Base-by-base conservation (phyloP, 768 basidiomycete species). In the Amanita fuliginea region DNA sequence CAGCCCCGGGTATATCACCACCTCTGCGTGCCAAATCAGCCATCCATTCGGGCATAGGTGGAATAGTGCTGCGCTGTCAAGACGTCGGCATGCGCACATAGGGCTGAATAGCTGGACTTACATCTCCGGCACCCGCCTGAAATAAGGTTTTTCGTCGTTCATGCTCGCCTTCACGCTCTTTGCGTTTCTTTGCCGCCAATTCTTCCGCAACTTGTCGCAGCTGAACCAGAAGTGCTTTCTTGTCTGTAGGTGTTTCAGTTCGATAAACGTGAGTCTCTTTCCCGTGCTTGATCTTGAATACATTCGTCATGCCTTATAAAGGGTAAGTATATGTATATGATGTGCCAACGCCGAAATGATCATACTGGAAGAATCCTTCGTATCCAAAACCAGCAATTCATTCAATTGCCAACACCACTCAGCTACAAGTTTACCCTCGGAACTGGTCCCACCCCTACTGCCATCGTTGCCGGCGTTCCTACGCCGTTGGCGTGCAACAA, bases 201-300 rank as follows among this genome's bases (percentile, higher is more conserved):
- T 97, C 95, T 62, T 98, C 94, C 0, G 93, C 90, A 3, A 94
- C 86, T 57, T 89, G 86, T 28, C 94, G 80, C 68, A 97, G 91
- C 53, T 92, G 83, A 0, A 80, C 64, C 11, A 99, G 73, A 0
- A 98, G 73, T 7, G 74, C 71, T 65, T 88, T 93, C 72, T 99
- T 99, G 59, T 97, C 92, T 21, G 81, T 69, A 0, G 80, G 59
- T 6, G 73, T 74, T 51, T 94, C 89, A 2, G 89, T 89, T 32
- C 94, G 81, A 64, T 91, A 98, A 6, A 99, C 92, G 60, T 93
- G 84, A 0, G 88, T 88, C 64, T 98, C 95, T 64, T 95, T 96
- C 4, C 87, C 84, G 52, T 93, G 81, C 53, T 86, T 76, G 54
- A 99, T 81, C 71, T 97, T 97, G 74, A 98, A 87, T 3, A 97